Base-by-base conservation (phyloP, 257 asterid species). In the Ajuga chamaepitys region DNA sequence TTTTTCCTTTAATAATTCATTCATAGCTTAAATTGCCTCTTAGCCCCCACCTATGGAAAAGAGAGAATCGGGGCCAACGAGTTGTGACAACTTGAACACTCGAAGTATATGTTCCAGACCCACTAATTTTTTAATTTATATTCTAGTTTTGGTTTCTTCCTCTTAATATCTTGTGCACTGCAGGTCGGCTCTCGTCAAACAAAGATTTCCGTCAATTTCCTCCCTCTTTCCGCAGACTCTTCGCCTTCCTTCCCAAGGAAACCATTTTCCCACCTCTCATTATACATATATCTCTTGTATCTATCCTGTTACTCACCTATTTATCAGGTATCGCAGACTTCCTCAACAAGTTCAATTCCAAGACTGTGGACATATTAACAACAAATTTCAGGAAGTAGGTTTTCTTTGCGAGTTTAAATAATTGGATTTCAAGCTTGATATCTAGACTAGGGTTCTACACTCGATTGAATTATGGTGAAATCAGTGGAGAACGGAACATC, bases 401-500 rank as follows among this genome's bases (percentile, higher is more conserved):
- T 12, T 44, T n/a, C 18, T 2, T 13, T 13, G n/a, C 50, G 9
- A 44, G 5, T 37, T 70, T 25, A 8, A n/a, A 42, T 13, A 16
- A 1, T 47, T 35, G 47, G 35, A 28, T 47, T 67, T 22, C 11
- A 16, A 16, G 42, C 32, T 60, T 21, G 54, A 5, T 45, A 21
- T 66, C 57, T 5, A 26, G 48, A 35, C 60, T 51, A 35, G 1
- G 8, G 51, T 20, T 70, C 44, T 14, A 53, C 16, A 22, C 59
- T 66, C 7, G 67, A 10, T 65, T 11, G 60, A 48, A 71, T 67
- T 76, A 93, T 89, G 96, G 98, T 93, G 85, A 93, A 76, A 76
- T 85, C 95, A 0, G 38, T 84, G 40, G 97, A 87, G 74, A 80
- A 93, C 59, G 97, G 96, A 30, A 74, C 79, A 4, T 75, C 95